Evolutionary conservation across 2,329 filamentous ascomycete genomes (phyloP).

Genomic region (Hypoxylon sp.): DNA sequence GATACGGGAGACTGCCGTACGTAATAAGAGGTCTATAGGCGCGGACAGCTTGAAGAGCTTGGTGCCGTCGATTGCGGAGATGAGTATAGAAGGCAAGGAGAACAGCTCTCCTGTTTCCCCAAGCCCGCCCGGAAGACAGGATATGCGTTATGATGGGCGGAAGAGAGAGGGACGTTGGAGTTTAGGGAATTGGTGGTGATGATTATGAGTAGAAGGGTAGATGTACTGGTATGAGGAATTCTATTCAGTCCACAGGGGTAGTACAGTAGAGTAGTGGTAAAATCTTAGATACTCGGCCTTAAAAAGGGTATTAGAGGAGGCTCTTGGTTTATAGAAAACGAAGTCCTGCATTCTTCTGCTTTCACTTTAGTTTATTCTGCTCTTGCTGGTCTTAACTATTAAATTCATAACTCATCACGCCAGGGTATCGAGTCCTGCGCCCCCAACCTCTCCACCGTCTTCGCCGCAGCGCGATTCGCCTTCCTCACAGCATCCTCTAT

Average conservation of each 20-base stretch:
- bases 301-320: slow-evolving; percentile 23
- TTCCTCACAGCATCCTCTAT: slow-evolving; percentile 71
- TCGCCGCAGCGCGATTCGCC: slow-evolving; percentile 73
- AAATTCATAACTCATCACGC: slow-evolving; percentile 61
- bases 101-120: slow-evolving; percentile 18
- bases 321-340: slow-evolving; percentile 19
- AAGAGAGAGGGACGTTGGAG: slow-evolving; percentile 49
- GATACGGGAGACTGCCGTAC: slow-evolving; percentile 47
- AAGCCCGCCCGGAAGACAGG: slow-evolving; percentile 30
- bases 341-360: slow-evolving; percentile 4
- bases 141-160: slow-evolving; percentile 29
- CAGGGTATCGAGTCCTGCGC: slow-evolving; percentile 77
- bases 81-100: slow-evolving; percentile 39
- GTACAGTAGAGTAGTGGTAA: slow-evolving; percentile 20
- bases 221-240: neutral
- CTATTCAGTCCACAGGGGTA: slow-evolving; percentile 15
- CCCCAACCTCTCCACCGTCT: slow-evolving; percentile 74
- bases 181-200: slow-evolving; percentile 48
- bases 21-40: slow-evolving; percentile 50
- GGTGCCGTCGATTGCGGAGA: slow-evolving; percentile 47
- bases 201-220: neutral
- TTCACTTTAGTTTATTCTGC: neutral
- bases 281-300: slow-evolving; percentile 27
- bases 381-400: neutral
- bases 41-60: slow-evolving; percentile 50